phyloP scores from a whole-genome alignment of 1,284 basidiomycete species.

The Taiwanofungus camphoratus region DNA sequence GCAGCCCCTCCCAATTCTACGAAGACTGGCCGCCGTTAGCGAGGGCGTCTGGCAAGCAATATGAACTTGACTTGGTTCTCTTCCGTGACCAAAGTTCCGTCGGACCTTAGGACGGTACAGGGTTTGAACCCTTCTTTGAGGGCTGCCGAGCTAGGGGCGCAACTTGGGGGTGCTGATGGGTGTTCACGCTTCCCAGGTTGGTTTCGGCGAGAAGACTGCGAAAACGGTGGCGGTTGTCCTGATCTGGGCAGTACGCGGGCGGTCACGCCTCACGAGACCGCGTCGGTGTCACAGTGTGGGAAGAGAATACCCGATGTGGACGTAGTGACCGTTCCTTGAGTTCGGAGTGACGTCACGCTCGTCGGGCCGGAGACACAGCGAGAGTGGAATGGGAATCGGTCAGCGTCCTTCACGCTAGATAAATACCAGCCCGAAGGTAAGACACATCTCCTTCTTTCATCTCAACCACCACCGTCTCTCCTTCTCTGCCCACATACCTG shows the following conservation, averaged over 20 bases:
- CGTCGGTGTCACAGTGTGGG: slow-evolving; percentile 2
- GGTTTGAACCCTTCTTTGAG: no score
- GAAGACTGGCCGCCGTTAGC: no score
- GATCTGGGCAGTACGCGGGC: slow-evolving; percentile 5
- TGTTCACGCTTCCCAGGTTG: no score
- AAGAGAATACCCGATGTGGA: not conserved
- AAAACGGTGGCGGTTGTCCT: slow-evolving; percentile 1
- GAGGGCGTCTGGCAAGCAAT: no score
- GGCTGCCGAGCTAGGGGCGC: no score
- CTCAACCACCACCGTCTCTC: slow-evolving; percentile 9
- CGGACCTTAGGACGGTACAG: no score
- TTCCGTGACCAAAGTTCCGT: no score
- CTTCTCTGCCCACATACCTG: not conserved
- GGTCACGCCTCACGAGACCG: slow-evolving; percentile 6
- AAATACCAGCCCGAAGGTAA: slow-evolving; percentile 7
- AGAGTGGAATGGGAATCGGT: not conserved
- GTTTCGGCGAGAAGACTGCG: not conserved
- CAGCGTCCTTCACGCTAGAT: slow-evolving; percentile 3
- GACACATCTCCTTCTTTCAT: no score
- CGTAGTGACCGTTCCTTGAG: not conserved
- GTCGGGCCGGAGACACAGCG: slow-evolving; percentile 3
- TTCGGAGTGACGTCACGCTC: slow-evolving; percentile 6
- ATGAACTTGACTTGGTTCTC: no score
- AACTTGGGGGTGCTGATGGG: no score
- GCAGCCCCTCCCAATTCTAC: no score